These are phyloP conservation scores for Metarhizium sp. DNA, from an alignment of 2,329 filamentous ascomycete genomes.

Conservation along the genomic window DNA sequence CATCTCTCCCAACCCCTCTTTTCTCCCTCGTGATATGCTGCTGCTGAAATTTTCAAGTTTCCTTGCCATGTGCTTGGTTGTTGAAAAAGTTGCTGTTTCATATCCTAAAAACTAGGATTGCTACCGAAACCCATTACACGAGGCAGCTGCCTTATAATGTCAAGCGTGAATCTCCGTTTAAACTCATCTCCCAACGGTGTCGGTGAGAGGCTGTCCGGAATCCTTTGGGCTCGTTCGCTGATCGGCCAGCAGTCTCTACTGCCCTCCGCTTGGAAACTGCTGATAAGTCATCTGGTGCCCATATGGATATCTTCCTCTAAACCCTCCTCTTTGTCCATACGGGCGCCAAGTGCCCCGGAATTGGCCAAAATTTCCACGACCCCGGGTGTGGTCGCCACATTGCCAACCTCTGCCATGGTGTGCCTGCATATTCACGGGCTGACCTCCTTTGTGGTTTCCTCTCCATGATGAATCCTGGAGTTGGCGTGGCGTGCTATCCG, in stretches of 20 bases:
- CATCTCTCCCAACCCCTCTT: not conserved
- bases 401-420: slow-evolving; percentile 5
- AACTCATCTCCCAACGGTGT: not conserved
- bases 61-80: not conserved
- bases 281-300: not conserved
- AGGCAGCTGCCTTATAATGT: not conserved
- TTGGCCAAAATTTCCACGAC: slow-evolving; percentile 9
- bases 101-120: not conserved
- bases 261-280: not conserved
- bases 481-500: not conserved
- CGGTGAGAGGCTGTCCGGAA: no score
- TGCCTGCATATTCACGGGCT: not conserved
- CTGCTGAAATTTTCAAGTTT: not conserved
- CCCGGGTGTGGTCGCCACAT: slow-evolving; percentile 9
- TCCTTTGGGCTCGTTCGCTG: not conserved
- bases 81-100: not conserved
- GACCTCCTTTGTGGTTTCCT: slow-evolving; percentile 1
- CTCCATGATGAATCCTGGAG: not conserved
- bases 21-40: not conserved
- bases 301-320: not conserved
- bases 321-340: not conserved
- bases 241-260: not conserved
- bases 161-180: not conserved
- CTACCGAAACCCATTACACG: not conserved
- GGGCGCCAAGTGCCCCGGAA: slow-evolving; percentile 4